phyloP scores from a whole-genome alignment of 1,284 basidiomycete species.

The Caloboletus inedulis region DNA sequence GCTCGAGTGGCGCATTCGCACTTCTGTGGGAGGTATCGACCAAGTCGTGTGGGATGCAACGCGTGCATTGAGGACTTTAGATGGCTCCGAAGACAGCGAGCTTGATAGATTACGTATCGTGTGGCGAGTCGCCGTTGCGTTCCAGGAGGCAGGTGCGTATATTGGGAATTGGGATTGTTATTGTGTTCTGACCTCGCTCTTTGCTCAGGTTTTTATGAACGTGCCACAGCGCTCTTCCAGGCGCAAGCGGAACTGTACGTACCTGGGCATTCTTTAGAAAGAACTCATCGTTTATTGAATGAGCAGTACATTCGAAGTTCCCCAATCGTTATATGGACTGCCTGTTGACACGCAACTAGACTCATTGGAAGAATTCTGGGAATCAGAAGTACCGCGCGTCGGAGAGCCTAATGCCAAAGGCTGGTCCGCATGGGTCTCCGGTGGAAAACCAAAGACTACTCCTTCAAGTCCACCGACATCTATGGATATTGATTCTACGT shows the following conservation, averaged over 20 bases:
- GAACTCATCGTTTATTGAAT: constrained; percentile 7
- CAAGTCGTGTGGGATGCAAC: constrained; percentile 50
- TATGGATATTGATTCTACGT: constrained; percentile 21
- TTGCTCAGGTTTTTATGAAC: constrained; percentile 54
- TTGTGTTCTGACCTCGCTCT: constrained; percentile 16
- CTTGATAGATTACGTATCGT: constrained; percentile 59
- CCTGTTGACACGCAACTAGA: constrained; percentile 50
- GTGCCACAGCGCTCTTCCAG: constrained; percentile 70
- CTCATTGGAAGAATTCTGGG: constrained; percentile 73
- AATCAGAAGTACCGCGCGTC: constrained; percentile 61
- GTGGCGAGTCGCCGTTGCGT: constrained; percentile 66
- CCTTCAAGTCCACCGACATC: constrained; percentile 9
- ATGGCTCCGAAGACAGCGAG: constrained; percentile 43
- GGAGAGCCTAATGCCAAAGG: constrained; percentile 61
- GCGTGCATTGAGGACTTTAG: constrained; percentile 42
- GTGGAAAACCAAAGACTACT: constrained; percentile 36
- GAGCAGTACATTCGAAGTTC: constrained; percentile 53
- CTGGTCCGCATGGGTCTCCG: constrained; percentile 58
- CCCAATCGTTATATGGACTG: constrained; percentile 39
- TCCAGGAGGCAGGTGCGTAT: constrained; percentile 72
- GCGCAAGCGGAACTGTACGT: constrained; percentile 74
- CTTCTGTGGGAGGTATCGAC: constrained; percentile 43
- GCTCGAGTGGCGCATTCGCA: constrained; percentile 69
- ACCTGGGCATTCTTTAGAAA: neutral
- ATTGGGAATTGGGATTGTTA: neutral